Percentiles rank a stretch among this genome's conserved stretches.
phyloP scores from a whole-genome alignment of 2,329 filamentous ascomycete genomes.

The Aspergillus pseudoglaucus region DNA sequence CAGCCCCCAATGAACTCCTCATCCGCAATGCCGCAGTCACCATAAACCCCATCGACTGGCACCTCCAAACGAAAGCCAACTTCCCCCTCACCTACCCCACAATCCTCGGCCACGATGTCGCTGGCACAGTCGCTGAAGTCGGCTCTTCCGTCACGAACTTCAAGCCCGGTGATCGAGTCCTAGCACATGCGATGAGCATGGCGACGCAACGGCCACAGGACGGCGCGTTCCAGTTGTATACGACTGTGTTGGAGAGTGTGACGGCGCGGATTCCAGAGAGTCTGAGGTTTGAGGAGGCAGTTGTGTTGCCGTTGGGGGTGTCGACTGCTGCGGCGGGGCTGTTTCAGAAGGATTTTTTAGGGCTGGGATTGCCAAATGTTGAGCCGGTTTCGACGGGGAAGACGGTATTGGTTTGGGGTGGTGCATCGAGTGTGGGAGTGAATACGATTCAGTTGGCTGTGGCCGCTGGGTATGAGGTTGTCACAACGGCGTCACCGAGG shows the following conservation, averaged over 20 bases:
- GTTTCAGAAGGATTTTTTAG: conserved; percentile 21
- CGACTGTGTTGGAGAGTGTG: conserved; percentile 15
- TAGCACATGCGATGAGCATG: conserved; percentile 17
- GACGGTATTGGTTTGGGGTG: conserved; percentile 46
- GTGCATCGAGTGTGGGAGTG: conserved; percentile 42
- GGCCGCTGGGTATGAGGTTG: conserved; percentile 34
- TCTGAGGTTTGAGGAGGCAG: conserved; percentile 23
- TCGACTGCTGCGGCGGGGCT: conserved; percentile 24
- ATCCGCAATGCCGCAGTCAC: conserved; percentile 19
- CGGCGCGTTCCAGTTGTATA: conserved; percentile 27
- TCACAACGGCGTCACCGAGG: conserved; percentile 30
- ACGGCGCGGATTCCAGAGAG: conserved; percentile 18
- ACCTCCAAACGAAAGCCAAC: conserved; percentile 19
- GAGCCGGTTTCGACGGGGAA: background rate
- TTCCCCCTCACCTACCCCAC: conserved; percentile 7
- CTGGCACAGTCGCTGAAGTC: conserved; percentile 9
- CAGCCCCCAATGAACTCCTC: conserved; percentile 13
- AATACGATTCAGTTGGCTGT: conserved; percentile 38
- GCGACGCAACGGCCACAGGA: conserved; percentile 3
- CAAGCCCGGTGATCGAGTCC: conserved; percentile 21
- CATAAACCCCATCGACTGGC: conserved; percentile 29
- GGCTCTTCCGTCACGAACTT: conserved; percentile 9
- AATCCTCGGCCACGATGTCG: conserved; percentile 13
- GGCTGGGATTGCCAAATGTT: conserved; percentile 10
- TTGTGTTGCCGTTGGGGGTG: conserved; percentile 26